Conservation (phyloP, 495 filamentous ascomycete genomes). For the Aspergillus ostianus region DNA sequence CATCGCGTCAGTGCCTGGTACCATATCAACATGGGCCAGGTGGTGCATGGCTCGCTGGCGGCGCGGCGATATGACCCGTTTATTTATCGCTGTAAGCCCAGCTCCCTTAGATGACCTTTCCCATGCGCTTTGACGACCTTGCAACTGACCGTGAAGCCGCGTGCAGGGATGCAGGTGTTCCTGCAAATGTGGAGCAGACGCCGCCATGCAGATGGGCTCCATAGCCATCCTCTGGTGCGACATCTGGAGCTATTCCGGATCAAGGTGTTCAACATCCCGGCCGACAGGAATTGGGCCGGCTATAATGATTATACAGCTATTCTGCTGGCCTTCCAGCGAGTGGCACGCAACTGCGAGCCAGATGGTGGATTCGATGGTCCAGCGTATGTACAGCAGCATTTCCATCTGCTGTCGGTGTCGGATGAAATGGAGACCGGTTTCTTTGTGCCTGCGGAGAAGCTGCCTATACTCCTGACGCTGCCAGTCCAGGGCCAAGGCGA, state of each 20-base stretch:
- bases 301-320: not conserved
- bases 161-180: not conserved
- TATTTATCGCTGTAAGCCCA: slow-evolving; percentile 2
- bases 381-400: not conserved
- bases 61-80: not conserved
- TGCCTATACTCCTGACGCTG: no score
- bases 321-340: not conserved
- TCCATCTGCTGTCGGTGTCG: not conserved
- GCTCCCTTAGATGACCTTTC: not conserved
- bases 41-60: not conserved
- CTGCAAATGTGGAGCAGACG: not conserved
- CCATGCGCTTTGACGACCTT: not conserved
- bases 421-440: no score
- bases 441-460: no score
- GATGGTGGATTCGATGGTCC: not conserved
- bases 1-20: not conserved
- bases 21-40: not conserved
- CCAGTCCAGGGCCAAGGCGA: no score
- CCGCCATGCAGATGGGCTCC: not conserved
- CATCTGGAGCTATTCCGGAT: not conserved
- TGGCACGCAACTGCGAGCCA: not conserved
- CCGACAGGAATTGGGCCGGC: not conserved
- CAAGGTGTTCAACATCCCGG: not conserved
- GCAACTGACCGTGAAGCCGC: not conserved
- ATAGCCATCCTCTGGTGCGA: not conserved